Conservation (phyloP, 164 flowering plant species). For the Chloranthus sessilifolius region DNA sequence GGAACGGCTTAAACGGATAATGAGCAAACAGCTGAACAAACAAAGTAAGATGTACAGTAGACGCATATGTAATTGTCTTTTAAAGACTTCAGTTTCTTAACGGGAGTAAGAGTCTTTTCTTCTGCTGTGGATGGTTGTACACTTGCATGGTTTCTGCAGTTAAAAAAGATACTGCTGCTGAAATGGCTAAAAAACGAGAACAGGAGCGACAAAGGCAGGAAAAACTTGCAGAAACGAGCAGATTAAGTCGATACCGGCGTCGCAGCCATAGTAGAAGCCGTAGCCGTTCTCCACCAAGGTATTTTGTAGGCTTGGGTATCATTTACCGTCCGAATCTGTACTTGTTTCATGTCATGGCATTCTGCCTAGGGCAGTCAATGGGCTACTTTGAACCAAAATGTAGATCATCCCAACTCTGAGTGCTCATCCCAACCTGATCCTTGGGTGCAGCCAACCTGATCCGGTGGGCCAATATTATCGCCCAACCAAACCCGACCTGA, state of each 20-base stretch:
- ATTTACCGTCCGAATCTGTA: too few relatives aligned
- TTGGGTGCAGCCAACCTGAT: too few relatives aligned
- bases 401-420: too few relatives aligned
- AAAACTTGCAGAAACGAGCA: slow-evolving; percentile 89
- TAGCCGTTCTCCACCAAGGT: slow-evolving; percentile 90
- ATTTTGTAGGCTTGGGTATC: not conserved
- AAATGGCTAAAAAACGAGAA: slow-evolving; percentile 86
- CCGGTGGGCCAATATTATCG: too few relatives aligned
- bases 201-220: slow-evolving; percentile 91
- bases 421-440: too few relatives aligned
- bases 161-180: slow-evolving; percentile 83
- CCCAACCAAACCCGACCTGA: too few relatives aligned
- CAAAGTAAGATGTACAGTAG: slow-evolving; percentile 65
- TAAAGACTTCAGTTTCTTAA: too few relatives aligned
- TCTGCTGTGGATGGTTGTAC: not conserved
- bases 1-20: slow-evolving; percentile 94
- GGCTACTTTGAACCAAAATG: too few relatives aligned
- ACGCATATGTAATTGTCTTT: not conserved
- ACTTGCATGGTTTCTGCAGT: slow-evolving; percentile 43
- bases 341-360: too few relatives aligned
- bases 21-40: slow-evolving; percentile 89
- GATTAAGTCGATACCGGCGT: slow-evolving; percentile 52
- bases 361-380: too few relatives aligned
- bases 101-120: not conserved
- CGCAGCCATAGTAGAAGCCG: slow-evolving; percentile 81